phyloP scores from a whole-genome alignment of 176 grass and related monocot species.

The Bothriochloa decipiens region DNA sequence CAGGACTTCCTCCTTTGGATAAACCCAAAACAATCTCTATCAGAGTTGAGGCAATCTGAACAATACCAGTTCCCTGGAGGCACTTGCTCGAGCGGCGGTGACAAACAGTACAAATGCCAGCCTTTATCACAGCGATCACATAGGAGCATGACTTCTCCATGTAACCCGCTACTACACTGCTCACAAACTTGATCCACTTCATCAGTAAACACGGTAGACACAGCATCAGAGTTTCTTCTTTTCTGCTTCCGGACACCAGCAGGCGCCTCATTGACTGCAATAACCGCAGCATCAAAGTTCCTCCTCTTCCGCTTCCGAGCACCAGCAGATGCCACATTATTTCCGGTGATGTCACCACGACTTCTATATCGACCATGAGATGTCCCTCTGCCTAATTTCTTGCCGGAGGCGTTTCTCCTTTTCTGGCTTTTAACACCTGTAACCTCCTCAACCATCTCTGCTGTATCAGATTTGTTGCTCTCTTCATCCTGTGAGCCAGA shows the following conservation, averaged over 20 bases:
- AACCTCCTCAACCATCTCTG: neutral
- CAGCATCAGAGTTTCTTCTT: conserved; percentile 28
- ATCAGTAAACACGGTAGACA: conserved; percentile 24
- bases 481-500: conserved; percentile 22
- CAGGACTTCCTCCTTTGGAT: conserved; percentile 68
- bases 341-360: neutral
- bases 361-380: conserved; percentile 36
- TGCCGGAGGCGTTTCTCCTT: neutral
- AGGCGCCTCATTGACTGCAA: conserved; percentile 28
- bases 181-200: conserved; percentile 87
- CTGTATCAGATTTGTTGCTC: neutral
- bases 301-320: conserved; percentile 47
- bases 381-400: neutral
- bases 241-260: conserved; percentile 39
- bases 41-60: conserved; percentile 78
- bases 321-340: neutral
- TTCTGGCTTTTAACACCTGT: conserved; percentile 11
- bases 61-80: conserved; percentile 92
- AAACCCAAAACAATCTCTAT: conserved; percentile 82
- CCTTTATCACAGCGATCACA: conserved; percentile 94
- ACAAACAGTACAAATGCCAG: conserved; percentile 83
- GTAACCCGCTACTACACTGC: conserved; percentile 85
- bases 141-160: conserved; percentile 86
- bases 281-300: conserved; percentile 12
- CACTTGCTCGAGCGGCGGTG: conserved; percentile 67